A percentile compares a stretch with the other conserved stretches of the same genome.
phyloP scores from a whole-genome alignment of 1,139 yeast genomes.

The Taphrina populina region DNA sequence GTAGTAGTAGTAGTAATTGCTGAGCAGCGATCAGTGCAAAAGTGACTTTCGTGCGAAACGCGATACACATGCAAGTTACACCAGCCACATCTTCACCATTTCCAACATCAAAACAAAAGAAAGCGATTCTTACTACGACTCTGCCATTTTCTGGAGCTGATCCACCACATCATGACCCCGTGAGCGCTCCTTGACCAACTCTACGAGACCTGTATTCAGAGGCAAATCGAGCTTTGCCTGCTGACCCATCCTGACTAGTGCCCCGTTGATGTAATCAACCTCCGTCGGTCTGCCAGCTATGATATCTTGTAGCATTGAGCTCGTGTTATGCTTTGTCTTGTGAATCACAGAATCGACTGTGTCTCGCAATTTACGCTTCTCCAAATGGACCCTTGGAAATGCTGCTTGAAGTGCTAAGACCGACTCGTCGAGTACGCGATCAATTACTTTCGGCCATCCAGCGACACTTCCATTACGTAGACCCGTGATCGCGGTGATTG shows the following conservation, averaged over 20 bases:
- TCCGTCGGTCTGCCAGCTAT: constrained; percentile 64
- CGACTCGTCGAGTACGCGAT: constrained; percentile 39
- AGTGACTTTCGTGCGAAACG: too few species aligned
- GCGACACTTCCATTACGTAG: constrained; percentile 61
- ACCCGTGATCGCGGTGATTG: constrained; percentile 66
- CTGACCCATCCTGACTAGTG: constrained; percentile 56
- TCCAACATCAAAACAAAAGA: too few species aligned
- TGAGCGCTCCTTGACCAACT: too few species aligned
- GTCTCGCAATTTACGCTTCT: constrained; percentile 51
- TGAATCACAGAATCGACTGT: constrained; percentile 54
- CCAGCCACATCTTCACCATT: too few species aligned
- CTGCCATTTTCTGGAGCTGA: too few species aligned
- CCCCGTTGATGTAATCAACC: constrained; percentile 76
- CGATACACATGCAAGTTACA: too few species aligned
- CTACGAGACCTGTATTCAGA: constrained; percentile 45
- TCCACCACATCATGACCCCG: too few species aligned
- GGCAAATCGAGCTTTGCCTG: constrained; percentile 50
- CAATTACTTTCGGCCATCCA: constrained; percentile 40
- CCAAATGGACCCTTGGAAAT: constrained; percentile 39
- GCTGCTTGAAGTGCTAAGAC: constrained; percentile 34
- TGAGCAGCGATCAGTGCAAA: too few species aligned
- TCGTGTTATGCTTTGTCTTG: constrained; percentile 58
- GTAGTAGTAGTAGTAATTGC: too few species aligned
- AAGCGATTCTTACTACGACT: too few species aligned
- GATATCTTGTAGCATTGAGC: constrained; percentile 87